These are phyloP conservation scores for Cystobasidiaceae sp. DNA, from an alignment of 1,284 basidiomycete genomes.

Conservation along the genomic window DNA sequence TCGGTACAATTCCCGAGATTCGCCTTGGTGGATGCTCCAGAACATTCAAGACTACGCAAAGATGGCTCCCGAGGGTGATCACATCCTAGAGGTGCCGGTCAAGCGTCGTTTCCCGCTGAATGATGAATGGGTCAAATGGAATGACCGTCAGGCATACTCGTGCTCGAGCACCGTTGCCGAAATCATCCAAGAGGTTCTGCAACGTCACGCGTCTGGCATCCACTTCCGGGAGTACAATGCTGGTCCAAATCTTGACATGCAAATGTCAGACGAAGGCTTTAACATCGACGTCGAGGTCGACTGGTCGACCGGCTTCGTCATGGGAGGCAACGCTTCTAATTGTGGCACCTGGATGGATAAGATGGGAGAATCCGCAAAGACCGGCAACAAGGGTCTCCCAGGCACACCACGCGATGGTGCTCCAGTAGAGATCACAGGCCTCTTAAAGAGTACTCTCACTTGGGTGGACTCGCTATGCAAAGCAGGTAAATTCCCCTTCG, in stretches of 20 bases:
- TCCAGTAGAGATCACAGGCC: slow-evolving; percentile 88
- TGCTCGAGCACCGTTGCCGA: slow-evolving; percentile 80
- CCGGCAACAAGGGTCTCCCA: slow-evolving; percentile 88
- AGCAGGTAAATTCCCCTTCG: slow-evolving; percentile 74
- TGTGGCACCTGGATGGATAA: slow-evolving; percentile 45
- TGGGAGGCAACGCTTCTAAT: slow-evolving; percentile 71
- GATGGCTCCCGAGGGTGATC: slow-evolving; percentile 75
- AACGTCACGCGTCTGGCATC: slow-evolving; percentile 88
- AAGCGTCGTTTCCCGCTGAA: slow-evolving; percentile 88
- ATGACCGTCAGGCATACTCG: slow-evolving; percentile 75
- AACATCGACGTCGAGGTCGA: slow-evolving; percentile 89
- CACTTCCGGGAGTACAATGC: slow-evolving; percentile 95
- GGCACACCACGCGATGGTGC: slow-evolving; percentile 94
- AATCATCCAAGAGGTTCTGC: slow-evolving; percentile 90
- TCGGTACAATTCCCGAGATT: slow-evolving; percentile 82
- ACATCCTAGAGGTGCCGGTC: slow-evolving; percentile 73
- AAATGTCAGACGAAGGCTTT: slow-evolving; percentile 91
- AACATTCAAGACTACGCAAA: slow-evolving; percentile 91
- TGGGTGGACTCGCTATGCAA: slow-evolving; percentile 72
- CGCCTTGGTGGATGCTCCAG: slow-evolving; percentile 98
- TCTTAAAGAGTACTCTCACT: slow-evolving; percentile 83
- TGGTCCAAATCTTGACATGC: slow-evolving; percentile 87
- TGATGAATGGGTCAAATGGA: slow-evolving; percentile 88
- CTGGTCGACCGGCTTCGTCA: slow-evolving; percentile 85
- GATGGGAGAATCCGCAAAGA: slow-evolving; percentile 72